These are phyloP conservation scores for Hansenula sp. DNA, from an alignment of 1,139 yeast genomes.

Conservation along the genomic window DNA sequence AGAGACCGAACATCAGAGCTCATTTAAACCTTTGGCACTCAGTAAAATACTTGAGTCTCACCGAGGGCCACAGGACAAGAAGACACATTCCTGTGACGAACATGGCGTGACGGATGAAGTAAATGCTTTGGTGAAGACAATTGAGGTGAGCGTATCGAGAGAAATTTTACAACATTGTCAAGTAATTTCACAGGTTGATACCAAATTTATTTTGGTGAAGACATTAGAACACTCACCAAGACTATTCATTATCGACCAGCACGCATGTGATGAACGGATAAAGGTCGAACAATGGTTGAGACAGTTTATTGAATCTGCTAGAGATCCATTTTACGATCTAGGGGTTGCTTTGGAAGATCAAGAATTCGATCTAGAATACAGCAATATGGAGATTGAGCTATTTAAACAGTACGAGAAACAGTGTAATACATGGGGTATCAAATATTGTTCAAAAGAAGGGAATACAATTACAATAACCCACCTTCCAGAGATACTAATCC, in stretches of 20 bases:
- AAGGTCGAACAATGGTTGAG: constrained; percentile 63
- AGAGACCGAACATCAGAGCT: background rate
- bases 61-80: too few species aligned
- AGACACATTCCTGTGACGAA: background rate
- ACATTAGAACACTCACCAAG: constrained; percentile 41
- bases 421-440: constrained; percentile 43
- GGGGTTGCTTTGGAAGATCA: constrained; percentile 10
- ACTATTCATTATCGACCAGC: constrained; percentile 88
- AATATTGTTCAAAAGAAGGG: constrained; percentile 15
- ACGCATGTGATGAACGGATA: constrained; percentile 93
- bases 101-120: too few species aligned
- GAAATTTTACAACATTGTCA: constrained; percentile 16
- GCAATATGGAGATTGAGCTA: constrained; percentile 28
- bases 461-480: constrained; percentile 26
- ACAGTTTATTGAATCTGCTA: constrained; percentile 25
- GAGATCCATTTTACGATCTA: constrained; percentile 7
- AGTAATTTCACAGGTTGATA: constrained; percentile 50
- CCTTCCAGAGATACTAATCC: constrained; percentile 36
- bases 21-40: too few species aligned
- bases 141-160: constrained; percentile 10
- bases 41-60: too few species aligned
- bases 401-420: constrained; percentile 28
- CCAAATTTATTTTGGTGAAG: constrained; percentile 63
- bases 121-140: background rate
- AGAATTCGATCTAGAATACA: constrained; percentile 14